Percentiles rank a stretch among this genome's conserved stretches.
Conservation (phyloP, 1,139 yeast species). For the Suhomyces taliae region DNA sequence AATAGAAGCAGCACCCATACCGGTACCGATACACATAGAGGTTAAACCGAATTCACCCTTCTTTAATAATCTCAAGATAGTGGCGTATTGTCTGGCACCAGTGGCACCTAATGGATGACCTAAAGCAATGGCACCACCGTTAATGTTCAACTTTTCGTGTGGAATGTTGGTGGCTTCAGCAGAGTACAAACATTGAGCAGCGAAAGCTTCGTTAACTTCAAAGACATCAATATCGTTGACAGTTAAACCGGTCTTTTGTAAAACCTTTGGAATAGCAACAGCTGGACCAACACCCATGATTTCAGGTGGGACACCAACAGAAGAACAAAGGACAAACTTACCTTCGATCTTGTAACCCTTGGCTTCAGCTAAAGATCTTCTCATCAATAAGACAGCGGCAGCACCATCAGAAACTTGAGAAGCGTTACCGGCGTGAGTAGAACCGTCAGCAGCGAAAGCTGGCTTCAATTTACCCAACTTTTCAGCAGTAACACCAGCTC, state of each 20-base stretch:
- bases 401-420: constrained; percentile 97
- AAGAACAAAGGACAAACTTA: constrained; percentile 72
- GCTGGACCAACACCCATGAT: constrained; percentile 98
- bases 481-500: constrained; percentile 80
- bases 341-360: constrained; percentile 67
- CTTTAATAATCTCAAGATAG: constrained; percentile 76
- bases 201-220: constrained; percentile 96
- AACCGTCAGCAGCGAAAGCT: constrained; percentile 82
- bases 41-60: constrained; percentile 85
- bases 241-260: constrained; percentile 62
- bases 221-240: constrained; percentile 68
- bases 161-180: constrained; percentile 68
- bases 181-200: constrained; percentile 87
- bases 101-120: constrained; percentile 97
- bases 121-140: constrained; percentile 94
- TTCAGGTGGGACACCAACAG: constrained; percentile 94
- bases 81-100: constrained; percentile 93
- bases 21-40: constrained; percentile 97
- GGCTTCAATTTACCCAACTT: constrained; percentile 75
- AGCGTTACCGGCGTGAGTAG: constrained; percentile 94
- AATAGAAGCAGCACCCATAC: constrained; percentile 96
- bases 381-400: constrained; percentile 81
- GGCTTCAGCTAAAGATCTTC: constrained; percentile 82
- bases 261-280: constrained; percentile 81
- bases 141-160: constrained; percentile 72